Percentiles rank a stretch among this genome's conserved stretches.
Evolutionary conservation across 2,329 filamentous ascomycete genomes (phyloP).

Genomic region (Claviceps digitariae): DNA sequence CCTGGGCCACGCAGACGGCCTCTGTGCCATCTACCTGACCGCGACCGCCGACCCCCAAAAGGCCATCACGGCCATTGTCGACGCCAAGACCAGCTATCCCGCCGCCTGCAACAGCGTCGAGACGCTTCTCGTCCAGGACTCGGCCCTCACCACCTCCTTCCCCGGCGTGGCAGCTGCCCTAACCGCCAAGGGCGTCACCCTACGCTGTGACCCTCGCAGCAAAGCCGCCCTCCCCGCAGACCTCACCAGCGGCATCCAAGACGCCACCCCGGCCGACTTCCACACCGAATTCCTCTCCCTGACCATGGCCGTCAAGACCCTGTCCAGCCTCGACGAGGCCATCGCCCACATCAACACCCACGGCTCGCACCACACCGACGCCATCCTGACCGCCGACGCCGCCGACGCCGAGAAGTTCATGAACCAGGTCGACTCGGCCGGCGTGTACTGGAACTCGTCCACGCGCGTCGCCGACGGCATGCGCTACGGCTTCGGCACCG

Average conservation of each 20-base stretch:
- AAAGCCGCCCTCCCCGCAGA: constrained; percentile 35
- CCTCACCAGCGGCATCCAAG: constrained; percentile 36
- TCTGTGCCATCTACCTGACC: constrained; percentile 80
- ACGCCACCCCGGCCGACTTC: constrained; percentile 59
- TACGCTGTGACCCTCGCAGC: constrained; percentile 64
- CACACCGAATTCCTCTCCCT: constrained; percentile 82
- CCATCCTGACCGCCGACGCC: constrained; percentile 61
- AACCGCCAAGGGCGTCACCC: constrained; percentile 59
- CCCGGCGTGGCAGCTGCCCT: constrained; percentile 63
- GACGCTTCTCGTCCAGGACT: constrained; percentile 72
- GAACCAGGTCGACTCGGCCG: constrained; percentile 72
- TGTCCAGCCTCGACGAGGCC: constrained; percentile 55
- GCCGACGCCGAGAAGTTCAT: constrained; percentile 69
- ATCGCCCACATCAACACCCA: constrained; percentile 83
- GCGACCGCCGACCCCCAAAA: constrained; percentile 58
- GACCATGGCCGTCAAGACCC: constrained; percentile 69
- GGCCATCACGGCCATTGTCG: constrained; percentile 65
- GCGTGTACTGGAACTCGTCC: constrained; percentile 94
- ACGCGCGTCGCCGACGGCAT: constrained; percentile 93
- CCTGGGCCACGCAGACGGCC: constrained; percentile 86
- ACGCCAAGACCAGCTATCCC: constrained; percentile 89
- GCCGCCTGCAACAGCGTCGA: constrained; percentile 94
- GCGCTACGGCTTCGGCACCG: constrained; percentile 93
- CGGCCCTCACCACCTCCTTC: constrained; percentile 52
- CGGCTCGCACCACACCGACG: constrained; percentile 88